Base-by-base conservation (phyloP, 108 stramenopile genomes). In the Chaetoceros tenuissimus region DNA sequence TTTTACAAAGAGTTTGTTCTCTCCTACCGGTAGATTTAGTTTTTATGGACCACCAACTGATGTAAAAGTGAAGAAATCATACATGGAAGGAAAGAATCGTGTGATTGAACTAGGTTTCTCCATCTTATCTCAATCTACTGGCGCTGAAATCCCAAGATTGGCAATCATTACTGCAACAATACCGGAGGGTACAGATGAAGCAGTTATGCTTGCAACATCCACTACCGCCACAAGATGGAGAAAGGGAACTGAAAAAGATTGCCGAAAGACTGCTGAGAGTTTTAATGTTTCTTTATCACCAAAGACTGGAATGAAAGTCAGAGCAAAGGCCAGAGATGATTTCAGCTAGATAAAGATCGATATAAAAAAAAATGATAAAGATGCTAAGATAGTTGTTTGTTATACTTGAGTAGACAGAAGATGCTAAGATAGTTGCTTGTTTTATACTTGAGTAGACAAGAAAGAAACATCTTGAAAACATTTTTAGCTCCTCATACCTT, bases 11-110 rank as follows among this genome's bases (percentile, higher is more conserved):
- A 63, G 57, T 45, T 45, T 84, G 18, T 59, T 84, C 48, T 56
- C 69, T 13, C 63, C 77, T 0, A 78, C 71, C 0, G 83, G 83
- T 18, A 71, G 83, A 22, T 84, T 84, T 55, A 72, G 71, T 7
- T 80, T 79, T 54, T 84, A 84, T 53, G 83, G 83, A 3, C 51
- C 69, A 48, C 83, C 83, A 28, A 84, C 79, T 1, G 79, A 80
- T 57, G 60, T 84, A 31, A 78, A 74, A 45, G 64, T 84, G 0
- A 78, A 77, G 48, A 72, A 68, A 46, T 66, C 57, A 21, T 40
- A 58, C 2, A 63, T 51, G 25, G 26, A 31, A 26, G 77, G 60
- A 5, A 31, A 53, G 2, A 73, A 76, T 51, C 66, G 71, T 0
- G 54, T 80, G 23, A 58, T 84, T 25, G 83, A 84, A 51, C 43